Evolutionary conservation across 345 rosid genomes (phyloP).

Genomic region (Punica granatum): DNA sequence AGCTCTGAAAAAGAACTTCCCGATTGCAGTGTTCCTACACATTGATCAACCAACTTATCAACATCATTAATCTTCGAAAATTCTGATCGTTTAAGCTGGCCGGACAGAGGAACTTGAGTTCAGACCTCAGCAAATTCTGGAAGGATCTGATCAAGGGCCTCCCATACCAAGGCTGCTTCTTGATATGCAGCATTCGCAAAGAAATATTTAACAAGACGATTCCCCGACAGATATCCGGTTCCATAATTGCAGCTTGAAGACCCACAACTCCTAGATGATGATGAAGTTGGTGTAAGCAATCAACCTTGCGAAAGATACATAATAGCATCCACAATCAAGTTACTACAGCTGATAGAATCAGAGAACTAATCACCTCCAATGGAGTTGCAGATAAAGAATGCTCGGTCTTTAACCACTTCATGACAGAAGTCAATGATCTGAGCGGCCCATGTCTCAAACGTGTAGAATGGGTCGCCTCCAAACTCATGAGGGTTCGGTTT

Average conservation of each 20-base stretch:
- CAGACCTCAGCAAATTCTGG: constrained; percentile 73
- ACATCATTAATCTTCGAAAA: neutral
- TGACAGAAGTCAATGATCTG: constrained; percentile 72
- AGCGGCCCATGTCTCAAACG: constrained; percentile 82
- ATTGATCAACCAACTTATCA: neutral
- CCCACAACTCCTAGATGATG: constrained; percentile 68
- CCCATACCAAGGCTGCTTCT: constrained; percentile 72
- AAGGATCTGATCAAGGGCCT: constrained; percentile 71
- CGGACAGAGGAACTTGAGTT: neutral
- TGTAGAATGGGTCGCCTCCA: constrained; percentile 53
- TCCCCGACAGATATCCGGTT: constrained; percentile 63
- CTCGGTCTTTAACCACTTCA: constrained; percentile 68
- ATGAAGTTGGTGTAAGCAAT: constrained; percentile 2
- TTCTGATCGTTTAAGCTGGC: neutral
- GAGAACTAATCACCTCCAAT: constrained; percentile 60
- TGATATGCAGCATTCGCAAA: constrained; percentile 78
- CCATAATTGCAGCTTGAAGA: constrained; percentile 77
- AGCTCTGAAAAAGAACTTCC: constrained; percentile 51
- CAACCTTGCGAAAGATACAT: neutral
- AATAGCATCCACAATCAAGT: neutral
- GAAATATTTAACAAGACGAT: constrained; percentile 67
- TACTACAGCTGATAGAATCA: neutral
- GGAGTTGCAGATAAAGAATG: constrained; percentile 85
- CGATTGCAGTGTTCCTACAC: constrained; percentile 63
- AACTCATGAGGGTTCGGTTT: constrained; percentile 77